phyloP scores from a whole-genome alignment of 805 yeast genomes.

The Nakazawaea peltata region DNA sequence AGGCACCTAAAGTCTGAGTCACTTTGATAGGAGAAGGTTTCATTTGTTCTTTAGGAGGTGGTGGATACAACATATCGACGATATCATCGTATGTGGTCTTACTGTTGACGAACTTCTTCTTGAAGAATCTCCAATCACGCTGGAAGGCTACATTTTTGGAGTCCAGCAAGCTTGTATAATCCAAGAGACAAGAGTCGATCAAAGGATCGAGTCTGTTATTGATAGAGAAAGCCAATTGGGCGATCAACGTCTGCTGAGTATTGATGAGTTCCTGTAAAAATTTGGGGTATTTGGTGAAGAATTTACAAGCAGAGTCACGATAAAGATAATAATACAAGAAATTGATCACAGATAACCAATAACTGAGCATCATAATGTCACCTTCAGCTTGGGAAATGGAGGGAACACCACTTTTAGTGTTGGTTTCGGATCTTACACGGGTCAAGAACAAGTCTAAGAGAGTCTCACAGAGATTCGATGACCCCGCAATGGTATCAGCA shows the following conservation, averaged over 20 bases:
- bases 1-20: conserved; percentile 82
- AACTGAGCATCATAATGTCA: conserved; percentile 66
- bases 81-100: conserved; percentile 64
- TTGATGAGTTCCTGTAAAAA: conserved; percentile 52
- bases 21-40: conserved; percentile 84
- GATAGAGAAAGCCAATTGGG: conserved; percentile 60
- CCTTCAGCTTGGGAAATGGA: conserved; percentile 34
- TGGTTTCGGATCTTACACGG: conserved; percentile 50
- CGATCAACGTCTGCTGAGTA: conserved; percentile 49
- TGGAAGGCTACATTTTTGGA: conserved; percentile 69
- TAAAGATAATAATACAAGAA: conserved; percentile 70
- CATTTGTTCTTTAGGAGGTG: conserved; percentile 69
- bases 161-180: conserved; percentile 79
- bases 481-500: conserved; percentile 50
- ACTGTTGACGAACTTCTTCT: conserved; percentile 31
- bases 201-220: conserved; percentile 50
- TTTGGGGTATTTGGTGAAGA: conserved; percentile 46
- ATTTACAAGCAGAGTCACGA: conserved; percentile 47
- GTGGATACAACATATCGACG: conserved; percentile 73
- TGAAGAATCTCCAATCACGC: conserved; percentile 51
- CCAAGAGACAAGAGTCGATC: conserved; percentile 59
- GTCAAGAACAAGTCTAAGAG: conserved; percentile 54
- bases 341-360: conserved; percentile 81
- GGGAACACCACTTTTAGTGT: conserved; percentile 53
- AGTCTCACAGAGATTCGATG: conserved; percentile 47